Evolutionary conservation across 371 early-diverging fungal genomes (phyloP), one percentile per base, ranked within the genome.

Genomic region (Chytridium lagenaria): DNA sequence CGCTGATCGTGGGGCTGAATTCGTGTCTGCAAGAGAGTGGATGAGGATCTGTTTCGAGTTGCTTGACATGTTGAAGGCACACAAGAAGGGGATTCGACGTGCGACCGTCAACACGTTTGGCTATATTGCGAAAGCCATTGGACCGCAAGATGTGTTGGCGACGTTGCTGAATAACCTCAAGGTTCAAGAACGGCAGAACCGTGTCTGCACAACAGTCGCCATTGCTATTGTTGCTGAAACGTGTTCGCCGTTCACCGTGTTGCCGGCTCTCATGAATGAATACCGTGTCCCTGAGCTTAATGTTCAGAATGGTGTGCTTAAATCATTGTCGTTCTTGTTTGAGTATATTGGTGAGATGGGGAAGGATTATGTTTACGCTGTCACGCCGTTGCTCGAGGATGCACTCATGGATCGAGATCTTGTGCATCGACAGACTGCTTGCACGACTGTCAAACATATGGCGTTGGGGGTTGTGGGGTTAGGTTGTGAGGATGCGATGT

Each of bases 41-140:
- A 97, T 99, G 97, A 93, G 99, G 68, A 96, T 96, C 72, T 98
- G 98, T n/a, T 98, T 98, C 77, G 98, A 97, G 80, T 84, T 99
- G 51, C 85, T 98, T 51, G 99, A 98, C 79, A 88, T 96, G 82
- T 86, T 99, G 59, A 95, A 96, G 77, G 97, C 99, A 12, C 96
- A 95, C 85, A 93, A 93, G 78, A 97, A 93, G 85, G 94, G 93
- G 49, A 97, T 96, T 78, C 93, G 98, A 36, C 91, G 97, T 69
- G 96, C 97, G 0, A 92, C 97, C 15, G 95, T 97, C 77, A 95
- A 93, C 83, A 98, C 98, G 0, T 96, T 99, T 82, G 98, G 98
- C 68, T 96, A 96, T 79, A 98, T 99, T 80, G 97, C 99, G 77
- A 94, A 94, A 79, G 98, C 98, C n/a, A 97, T 98, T 79, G 98